These are phyloP conservation scores for Podaxis sp. DNA, from an alignment of 768 basidiomycete species.

Conservation along the genomic window DNA sequence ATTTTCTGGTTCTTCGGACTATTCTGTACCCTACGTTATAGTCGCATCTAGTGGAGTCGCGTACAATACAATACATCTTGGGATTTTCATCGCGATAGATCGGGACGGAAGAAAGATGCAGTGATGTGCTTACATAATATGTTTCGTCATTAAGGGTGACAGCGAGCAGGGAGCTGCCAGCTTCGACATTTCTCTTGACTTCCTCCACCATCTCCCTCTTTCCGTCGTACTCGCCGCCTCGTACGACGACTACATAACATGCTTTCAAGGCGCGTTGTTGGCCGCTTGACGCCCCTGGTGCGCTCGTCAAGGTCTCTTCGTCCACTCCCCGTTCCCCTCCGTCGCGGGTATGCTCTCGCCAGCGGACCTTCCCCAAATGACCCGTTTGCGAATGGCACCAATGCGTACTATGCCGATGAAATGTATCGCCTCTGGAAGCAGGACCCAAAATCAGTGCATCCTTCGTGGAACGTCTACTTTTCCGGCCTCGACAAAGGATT, in stretches of 20 bases:
- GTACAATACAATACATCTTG: background rate
- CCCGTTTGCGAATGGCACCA: constrained; percentile 90
- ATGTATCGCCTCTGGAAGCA: constrained; percentile 94
- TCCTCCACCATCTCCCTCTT: background rate
- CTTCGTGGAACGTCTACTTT: constrained; percentile 95
- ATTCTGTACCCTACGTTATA: constrained; percentile 3
- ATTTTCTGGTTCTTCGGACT: background rate
- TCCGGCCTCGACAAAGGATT: constrained; percentile 89
- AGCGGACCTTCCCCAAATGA: constrained; percentile 70
- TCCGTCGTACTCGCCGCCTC: background rate
- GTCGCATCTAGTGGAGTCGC: background rate
- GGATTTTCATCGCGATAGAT: background rate
- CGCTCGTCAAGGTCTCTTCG: constrained; percentile 1
- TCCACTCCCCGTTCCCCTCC: background rate
- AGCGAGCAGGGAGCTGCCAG: background rate
- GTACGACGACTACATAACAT: constrained; percentile 5
- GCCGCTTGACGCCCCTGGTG: constrained; percentile 6
- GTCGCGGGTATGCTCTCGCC: constrained; percentile 15
- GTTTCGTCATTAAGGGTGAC: constrained; percentile 6
- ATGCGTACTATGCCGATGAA: constrained; percentile 93
- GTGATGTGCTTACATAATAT: background rate
- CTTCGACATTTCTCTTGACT: background rate
- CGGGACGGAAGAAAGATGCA: background rate
- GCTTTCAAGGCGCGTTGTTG: constrained; percentile 14
- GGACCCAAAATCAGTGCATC: constrained; percentile 90